Base-by-base conservation (phyloP, 805 yeast species). In the Pichia deserticola region DNA sequence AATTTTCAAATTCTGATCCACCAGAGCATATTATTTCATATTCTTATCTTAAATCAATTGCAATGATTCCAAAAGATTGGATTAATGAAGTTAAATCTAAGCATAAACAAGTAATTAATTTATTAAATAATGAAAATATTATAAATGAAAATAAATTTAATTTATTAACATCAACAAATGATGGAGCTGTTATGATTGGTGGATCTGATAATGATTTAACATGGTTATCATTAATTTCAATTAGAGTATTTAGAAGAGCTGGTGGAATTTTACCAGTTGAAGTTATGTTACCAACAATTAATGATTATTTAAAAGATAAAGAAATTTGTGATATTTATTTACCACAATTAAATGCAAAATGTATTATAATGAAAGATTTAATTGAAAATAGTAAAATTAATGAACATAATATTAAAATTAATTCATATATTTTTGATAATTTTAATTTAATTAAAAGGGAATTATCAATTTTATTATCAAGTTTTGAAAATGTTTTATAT, bases 171-270 rank as follows among this genome's bases (percentile, higher is more conserved):
- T 46, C 55, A 40, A 48, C 40, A 2, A 69, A 74, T 3, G 38
- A 47, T 53, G 90, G 89, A 25, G 81, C 83, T 29, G 82, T 84
- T 1, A 80, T 79, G 48, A 79, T 82, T 25, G 90, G 88, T 43
- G 88, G 89, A 8, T 29, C 32, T 5, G 13, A 45, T 3, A 85
- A 88, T 11, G 63, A 71, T 28, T 70, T 70, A 43, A 81, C 85
- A 47, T 76, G 86, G 77, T 65, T 82, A 42, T 74, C 86, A 2
- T 65, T 81, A 20, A 59, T 81, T 5, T 75, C 84, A 8, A 70
- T 84, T 34, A 71, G 76, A 59, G 67, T 72, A 57, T 64, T 75
- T 29, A 66, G 80, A 51, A 74, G 69, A 50, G 63, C 73, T 50
- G 79, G 77, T 4, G 76, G 78, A 1, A 56, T 64, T 40, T 54